Conservation (phyloP, 148 eudicot species). For the Chenopodium formosanum region DNA sequence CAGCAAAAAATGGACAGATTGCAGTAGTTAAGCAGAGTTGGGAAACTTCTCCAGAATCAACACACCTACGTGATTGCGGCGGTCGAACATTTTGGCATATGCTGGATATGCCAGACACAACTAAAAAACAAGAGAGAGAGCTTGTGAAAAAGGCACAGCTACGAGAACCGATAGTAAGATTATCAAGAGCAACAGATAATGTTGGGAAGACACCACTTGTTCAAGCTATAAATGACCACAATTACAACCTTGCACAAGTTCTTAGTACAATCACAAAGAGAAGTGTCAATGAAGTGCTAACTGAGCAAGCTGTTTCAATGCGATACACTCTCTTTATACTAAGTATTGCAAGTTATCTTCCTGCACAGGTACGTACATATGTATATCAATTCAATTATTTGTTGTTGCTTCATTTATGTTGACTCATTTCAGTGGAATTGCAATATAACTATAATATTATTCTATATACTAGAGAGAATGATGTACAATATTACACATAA, state of each 20-base stretch:
- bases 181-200: not conserved
- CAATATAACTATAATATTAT: no score
- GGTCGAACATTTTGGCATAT: constrained; percentile 10
- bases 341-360: not conserved
- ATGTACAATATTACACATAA: no score
- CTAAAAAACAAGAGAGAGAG: not conserved
- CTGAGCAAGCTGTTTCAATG: no score
- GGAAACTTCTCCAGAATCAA: constrained; percentile 1
- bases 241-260: not conserved
- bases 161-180: not conserved
- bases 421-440: no score
- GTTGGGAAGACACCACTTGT: not conserved
- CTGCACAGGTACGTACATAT: not conserved
- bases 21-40: not conserved
- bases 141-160: not conserved
- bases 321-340: not conserved
- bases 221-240: not conserved
- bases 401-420: no score
- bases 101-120: not conserved
- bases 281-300: no score
- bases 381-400: no score
- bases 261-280: not conserved
- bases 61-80: not conserved
- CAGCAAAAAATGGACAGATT: not conserved
- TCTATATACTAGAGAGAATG: no score